Base-by-base conservation (phyloP, 2,329 filamentous ascomycete genomes). In the Verticillium nonalfalfae region DNA sequence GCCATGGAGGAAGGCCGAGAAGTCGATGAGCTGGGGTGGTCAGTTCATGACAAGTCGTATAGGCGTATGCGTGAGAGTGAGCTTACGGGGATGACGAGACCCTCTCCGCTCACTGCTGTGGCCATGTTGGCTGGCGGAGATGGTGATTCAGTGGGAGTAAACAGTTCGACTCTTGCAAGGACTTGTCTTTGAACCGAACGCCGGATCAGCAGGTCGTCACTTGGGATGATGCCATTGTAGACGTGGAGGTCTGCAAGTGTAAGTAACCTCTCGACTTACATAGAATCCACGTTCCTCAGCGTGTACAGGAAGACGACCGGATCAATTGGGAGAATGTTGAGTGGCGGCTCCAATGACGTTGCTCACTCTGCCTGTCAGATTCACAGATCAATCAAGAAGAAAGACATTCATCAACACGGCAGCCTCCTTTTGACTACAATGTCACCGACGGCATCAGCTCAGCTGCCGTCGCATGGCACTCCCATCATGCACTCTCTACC, bases 1-100 rank as follows among this genome's bases (percentile, higher is more conserved):
- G 38, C 89, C 89, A 61, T 81, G 75, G 31, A 91, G 84, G 74
- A 93, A 95, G 54, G 80, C 80, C 13, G 85, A 85, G 72, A 96
- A 93, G 79, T 96, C 87, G 71, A 93, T 90, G 68, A 93, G 82
- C 90, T 93, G 68, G 18, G 35, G 39, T 10, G 4, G 11, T 54
- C 54, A 65, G 69, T 39, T 65, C 63, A 59, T 6, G 56, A 35
- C 58, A 21, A 26, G 55, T 72, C 69, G 61, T n/a, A n/a, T n/a
- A n/a, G n/a, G n/a, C n/a, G 72, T 67, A 69, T 70, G 59, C 52
- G 52, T n/a, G 39, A 26, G 33, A 21, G 14, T 21, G 52, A 54
- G 36, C 77, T 64, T 74, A 84, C 83, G 14, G 83, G 83, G 68
- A 85, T 86, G 62, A 81, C 72, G 55, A 85, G 77, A 10, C 80